Conservation (phyloP, 2,329 filamentous ascomycete species). For the Lecanicillium sp. region DNA sequence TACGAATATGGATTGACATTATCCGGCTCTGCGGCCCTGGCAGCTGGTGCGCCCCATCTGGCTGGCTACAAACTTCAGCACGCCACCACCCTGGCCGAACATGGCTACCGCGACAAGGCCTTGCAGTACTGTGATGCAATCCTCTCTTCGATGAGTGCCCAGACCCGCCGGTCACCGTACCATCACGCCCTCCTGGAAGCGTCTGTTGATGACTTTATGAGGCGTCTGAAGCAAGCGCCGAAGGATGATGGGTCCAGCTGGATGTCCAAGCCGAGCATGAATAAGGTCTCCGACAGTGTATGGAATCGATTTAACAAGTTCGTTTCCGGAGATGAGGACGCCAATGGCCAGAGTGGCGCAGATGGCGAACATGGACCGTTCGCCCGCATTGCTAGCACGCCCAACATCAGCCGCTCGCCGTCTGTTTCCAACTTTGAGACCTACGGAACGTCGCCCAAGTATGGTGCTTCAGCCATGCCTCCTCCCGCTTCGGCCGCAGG, state of each 20-base stretch:
- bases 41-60: constrained; percentile 68
- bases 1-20: constrained; percentile 87
- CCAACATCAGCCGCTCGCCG: constrained; percentile 66
- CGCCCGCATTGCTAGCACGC: constrained; percentile 68
- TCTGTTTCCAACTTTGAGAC: constrained; percentile 67
- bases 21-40: constrained; percentile 43
- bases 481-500: constrained; percentile 32
- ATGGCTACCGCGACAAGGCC: constrained; percentile 75
- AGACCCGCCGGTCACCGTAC: constrained; percentile 80
- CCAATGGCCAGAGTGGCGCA: constrained; percentile 50
- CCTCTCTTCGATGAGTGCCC: constrained; percentile 65
- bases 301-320: constrained; percentile 96
- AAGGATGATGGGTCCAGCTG: constrained; percentile 77
- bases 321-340: constrained; percentile 83
- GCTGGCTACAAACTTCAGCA: constrained; percentile 89
- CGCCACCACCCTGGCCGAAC: constrained; percentile 75
- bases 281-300: constrained; percentile 86
- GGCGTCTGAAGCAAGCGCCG: constrained; percentile 77
- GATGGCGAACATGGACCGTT: constrained; percentile 71
- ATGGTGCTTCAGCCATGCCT: constrained; percentile 24
- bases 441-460: constrained; percentile 52
- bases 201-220: constrained; percentile 75
- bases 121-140: constrained; percentile 89
- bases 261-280: constrained; percentile 93
- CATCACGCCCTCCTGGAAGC: constrained; percentile 70